These are phyloP conservation scores for Ustulina deusta DNA, from an alignment of 2,329 filamentous ascomycete genomes.

Conservation along the genomic window DNA sequence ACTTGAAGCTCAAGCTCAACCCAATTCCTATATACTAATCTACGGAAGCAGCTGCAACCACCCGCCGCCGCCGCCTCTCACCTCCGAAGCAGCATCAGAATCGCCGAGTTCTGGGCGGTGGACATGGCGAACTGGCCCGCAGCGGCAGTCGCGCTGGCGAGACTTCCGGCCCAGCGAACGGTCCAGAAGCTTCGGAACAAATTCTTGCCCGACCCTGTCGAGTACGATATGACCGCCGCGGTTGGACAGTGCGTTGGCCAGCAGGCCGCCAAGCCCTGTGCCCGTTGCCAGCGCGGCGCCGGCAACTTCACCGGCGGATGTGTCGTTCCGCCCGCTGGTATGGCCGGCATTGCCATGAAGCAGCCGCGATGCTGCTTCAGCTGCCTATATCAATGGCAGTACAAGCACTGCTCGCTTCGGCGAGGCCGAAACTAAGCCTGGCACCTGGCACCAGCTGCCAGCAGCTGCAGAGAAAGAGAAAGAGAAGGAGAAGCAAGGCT, in stretches of 20 bases:
- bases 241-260: neutral
- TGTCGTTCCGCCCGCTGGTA: neutral
- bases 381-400: neutral
- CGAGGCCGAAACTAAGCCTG: no score
- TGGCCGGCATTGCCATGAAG: rapidly evolving
- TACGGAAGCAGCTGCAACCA: neutral
- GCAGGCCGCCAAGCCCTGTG: neutral
- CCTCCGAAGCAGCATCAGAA: neutral
- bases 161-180: neutral
- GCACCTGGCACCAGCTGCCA: no score
- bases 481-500: no score
- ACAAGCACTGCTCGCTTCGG: neutral
- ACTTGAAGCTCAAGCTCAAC: neutral
- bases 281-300: neutral
- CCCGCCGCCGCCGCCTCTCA: no score
- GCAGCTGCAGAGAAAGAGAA: no score
- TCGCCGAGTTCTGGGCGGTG: neutral
- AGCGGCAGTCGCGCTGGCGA: neutral
- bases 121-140: neutral
- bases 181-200: neutral
- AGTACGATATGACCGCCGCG: neutral
- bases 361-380: neutral
- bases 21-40: neutral
- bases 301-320: neutral
- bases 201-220: neutral